Base-by-base conservation (phyloP, 495 filamentous ascomycete genomes). In the Talaromyces thailandensis region DNA sequence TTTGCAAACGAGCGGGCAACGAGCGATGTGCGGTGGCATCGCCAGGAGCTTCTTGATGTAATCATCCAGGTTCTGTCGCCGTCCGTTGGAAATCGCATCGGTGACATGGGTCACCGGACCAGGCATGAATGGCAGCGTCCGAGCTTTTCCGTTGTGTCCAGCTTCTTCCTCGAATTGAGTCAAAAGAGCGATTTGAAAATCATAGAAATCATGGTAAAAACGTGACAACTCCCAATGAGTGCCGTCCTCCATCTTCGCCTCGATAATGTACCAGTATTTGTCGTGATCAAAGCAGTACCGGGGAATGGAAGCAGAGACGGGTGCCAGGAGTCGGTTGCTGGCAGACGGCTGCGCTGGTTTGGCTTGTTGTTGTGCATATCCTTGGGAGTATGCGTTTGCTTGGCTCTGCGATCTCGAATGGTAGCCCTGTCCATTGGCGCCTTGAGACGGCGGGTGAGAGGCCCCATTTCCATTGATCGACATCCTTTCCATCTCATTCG, bases 251-350 rank as follows among this genome's bases (percentile, higher is more conserved):
- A 98, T 86, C 66, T 86, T 80, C 26, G 89, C 91, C 69, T 98
- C 93, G 61, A 98, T 91, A 58, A 96, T 89, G 71, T 97, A 98
- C 92, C 94, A 98, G 71, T 98, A 98, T 66, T 96, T 96, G 70
- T 96, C 93, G 70, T 96, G 92, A 56, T 93, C 93, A 69, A 95
- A 98, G 70, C 90, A 96, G 75, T 96, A 98, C 48, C 91, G 83
- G 21, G 95, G 93, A 63, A 98, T 95, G 23, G 84, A 87, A 1
- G 93, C 94, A 31, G 86, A 85, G 50, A 94, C 79, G 11, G 88
- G 87, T 9, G 85, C 82, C 65, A 79, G 69, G 25, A 77, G 69
- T 23, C 68, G 55, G 59, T 16, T 62, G 56, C 14, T 70, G 66
- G 60, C 68, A 62, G 71, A 71, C 37, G 65, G 69, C 25, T 65